Evolutionary conservation across 2,329 filamentous ascomycete species (phyloP).

Genomic region (Trichoderma sp.): DNA sequence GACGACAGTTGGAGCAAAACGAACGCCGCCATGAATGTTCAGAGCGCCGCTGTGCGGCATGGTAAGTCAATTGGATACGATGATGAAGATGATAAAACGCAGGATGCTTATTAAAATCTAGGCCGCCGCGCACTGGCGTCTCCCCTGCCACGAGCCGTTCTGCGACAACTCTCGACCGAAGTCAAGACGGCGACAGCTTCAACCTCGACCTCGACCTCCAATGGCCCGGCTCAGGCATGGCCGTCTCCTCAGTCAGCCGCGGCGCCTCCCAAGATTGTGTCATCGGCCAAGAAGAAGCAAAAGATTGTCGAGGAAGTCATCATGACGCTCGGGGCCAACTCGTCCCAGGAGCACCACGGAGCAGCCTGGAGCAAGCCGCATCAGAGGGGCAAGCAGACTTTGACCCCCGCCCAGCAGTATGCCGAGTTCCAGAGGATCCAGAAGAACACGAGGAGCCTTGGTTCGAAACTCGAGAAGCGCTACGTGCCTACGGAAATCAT

Average conservation of each 20-base stretch:
- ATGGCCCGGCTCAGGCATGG: constrained; percentile 26
- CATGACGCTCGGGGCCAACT: constrained; percentile 39
- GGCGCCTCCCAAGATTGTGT: constrained; percentile 28
- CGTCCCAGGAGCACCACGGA: constrained; percentile 37
- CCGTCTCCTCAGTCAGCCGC: constrained; percentile 27
- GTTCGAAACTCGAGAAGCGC: constrained; percentile 50
- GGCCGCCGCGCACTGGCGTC: constrained; percentile 56
- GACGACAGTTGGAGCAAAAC: constrained; percentile 16
- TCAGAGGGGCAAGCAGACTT: constrained; percentile 36
- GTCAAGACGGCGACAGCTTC: constrained; percentile 25
- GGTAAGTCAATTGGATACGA: constrained; percentile 42
- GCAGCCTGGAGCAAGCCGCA: constrained; percentile 37
- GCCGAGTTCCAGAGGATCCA: constrained; percentile 42
- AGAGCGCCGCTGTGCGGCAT: constrained; percentile 56
- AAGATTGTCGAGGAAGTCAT: constrained; percentile 37
- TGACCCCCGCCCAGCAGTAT: constrained; percentile 43
- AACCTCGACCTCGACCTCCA: not conserved
- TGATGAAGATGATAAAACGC: not conserved
- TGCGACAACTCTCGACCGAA: constrained; percentile 39
- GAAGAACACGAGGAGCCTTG: constrained; percentile 48
- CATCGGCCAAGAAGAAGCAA: constrained; percentile 37
- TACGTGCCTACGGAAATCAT: constrained; percentile 70
- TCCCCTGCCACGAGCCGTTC: constrained; percentile 40
- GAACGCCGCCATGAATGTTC: constrained; percentile 53
- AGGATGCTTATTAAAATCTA: constrained; percentile 31